Evolutionary conservation across 2,329 filamentous ascomycete species (phyloP).

Genomic region (Diplodia corticola): DNA sequence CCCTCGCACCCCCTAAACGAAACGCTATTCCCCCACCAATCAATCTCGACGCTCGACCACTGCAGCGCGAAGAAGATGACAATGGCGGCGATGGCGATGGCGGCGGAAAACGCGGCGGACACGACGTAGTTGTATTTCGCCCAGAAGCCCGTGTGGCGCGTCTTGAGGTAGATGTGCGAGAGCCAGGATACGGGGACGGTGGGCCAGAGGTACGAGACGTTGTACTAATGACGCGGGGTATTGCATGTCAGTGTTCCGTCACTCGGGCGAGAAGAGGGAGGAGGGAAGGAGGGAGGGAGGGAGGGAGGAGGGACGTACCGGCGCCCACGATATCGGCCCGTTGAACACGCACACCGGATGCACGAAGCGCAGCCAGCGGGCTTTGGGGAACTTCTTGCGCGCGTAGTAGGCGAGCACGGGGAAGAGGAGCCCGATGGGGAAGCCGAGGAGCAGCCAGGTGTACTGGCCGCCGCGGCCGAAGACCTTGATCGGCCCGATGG

Average conservation of each 20-base stretch:
- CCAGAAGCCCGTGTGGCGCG: slow-evolving; percentile 51
- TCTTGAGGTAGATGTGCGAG: slow-evolving; percentile 60
- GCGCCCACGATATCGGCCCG: slow-evolving; percentile 22
- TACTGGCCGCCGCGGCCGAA: slow-evolving; percentile 66
- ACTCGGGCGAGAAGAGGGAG: no score
- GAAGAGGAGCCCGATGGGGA: slow-evolving; percentile 55
- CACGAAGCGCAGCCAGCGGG: slow-evolving; percentile 54
- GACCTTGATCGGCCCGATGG: slow-evolving; percentile 69
- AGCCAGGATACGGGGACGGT: slow-evolving; percentile 45
- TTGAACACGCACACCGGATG: slow-evolving; percentile 24
- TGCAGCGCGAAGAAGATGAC: slow-evolving; percentile 70
- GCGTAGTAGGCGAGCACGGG: slow-evolving; percentile 59
- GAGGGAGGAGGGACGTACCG: not conserved
- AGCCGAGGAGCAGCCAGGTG: slow-evolving; percentile 61
- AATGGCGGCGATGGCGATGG: slow-evolving; percentile 65
- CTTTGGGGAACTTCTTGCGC: slow-evolving; percentile 41
- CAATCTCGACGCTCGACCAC: slow-evolving; percentile 52
- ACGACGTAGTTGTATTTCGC: slow-evolving; percentile 72
- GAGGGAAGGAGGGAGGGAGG: no score
- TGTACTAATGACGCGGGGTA: no score
- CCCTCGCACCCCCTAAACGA: slow-evolving; percentile 49
- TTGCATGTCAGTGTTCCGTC: no score
- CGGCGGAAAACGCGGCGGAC: slow-evolving; percentile 69
- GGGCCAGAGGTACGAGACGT: slow-evolving; percentile 52
- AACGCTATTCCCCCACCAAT: slow-evolving; percentile 64